phyloP scores from a whole-genome alignment of 306 rosid genomes.

The Fragaria vesca region DNA sequence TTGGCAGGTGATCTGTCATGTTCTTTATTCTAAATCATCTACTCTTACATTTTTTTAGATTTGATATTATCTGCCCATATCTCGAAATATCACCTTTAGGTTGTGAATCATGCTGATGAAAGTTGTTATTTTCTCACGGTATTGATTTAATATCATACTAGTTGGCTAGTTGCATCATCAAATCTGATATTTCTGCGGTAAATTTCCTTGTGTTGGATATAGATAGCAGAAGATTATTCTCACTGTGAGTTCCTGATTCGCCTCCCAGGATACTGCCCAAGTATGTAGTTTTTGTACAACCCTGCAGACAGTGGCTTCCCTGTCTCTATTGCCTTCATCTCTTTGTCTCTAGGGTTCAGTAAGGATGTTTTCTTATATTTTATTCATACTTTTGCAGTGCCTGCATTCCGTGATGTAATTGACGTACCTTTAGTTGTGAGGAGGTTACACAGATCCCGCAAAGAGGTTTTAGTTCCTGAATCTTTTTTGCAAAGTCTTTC shows the following conservation, averaged over 20 bases:
- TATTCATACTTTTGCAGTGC: conserved; percentile 56
- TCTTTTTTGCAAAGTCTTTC: conserved; percentile 20
- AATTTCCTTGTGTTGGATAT: conserved; percentile 15
- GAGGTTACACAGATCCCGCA: conserved; percentile 79
- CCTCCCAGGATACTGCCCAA: conserved; percentile 97
- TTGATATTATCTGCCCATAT: not conserved
- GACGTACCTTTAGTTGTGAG: conserved; percentile 96
- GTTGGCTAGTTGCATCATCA: not conserved
- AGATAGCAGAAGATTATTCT: conserved; percentile 98
- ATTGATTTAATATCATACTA: not conserved
- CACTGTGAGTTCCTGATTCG: conserved; percentile 94
- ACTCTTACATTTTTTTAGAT: not conserved
- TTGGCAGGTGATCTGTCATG: conserved; percentile 70
- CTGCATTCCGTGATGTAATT: conserved; percentile 89
- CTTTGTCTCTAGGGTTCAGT: not conserved
- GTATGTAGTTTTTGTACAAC: conserved; percentile 40
- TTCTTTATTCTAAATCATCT: conserved; percentile 21
- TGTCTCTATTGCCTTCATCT: not conserved
- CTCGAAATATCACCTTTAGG: not conserved
- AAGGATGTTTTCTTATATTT: conserved; percentile 8
- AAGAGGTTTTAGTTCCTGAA: conserved; percentile 61
- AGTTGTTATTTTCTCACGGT: not conserved
- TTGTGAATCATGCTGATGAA: conserved; percentile 3
- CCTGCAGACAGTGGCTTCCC: conserved; percentile 11
- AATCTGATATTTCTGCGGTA: not conserved